Base-by-base conservation (phyloP, 1,284 basidiomycete species). In the Ustilago hordei region DNA sequence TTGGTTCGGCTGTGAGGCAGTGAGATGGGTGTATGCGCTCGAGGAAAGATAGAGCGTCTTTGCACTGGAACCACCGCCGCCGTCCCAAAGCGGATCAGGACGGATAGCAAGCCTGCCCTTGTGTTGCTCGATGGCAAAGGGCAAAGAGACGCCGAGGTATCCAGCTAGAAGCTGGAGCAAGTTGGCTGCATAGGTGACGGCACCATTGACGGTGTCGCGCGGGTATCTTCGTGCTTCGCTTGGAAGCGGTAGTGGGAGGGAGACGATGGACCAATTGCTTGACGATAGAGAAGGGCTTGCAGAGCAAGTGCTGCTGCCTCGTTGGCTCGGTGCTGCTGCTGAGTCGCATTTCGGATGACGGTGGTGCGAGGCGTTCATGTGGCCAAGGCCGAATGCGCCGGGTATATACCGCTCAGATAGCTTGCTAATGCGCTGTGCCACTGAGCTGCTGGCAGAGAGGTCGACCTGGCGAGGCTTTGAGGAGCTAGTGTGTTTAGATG, bases 71-170 rank as follows among this genome's bases (percentile, higher is more conserved):
- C 67, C 75, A 19, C 75, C 71, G 3, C 65, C 72, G 31, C 73
- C 69, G 13, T 75, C 64, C 79, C 79, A 82, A 28, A 82, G 79
- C 55, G 68, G 64, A 56, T 81, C 70, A 17, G 77, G 74, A 13
- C 69, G 56, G 34, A 81, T 69, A 17, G 69, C 59, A 11, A 67
- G 55, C 32, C 61, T 55, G 15, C 77, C 81, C 43, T 62, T 69
- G 55, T 77, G 67, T 53, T 69, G 64, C 35, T 63, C 71, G 9
- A 81, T 64, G 2, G 70, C 34, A 54, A 82, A 82, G 11, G 81
- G 81, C 60, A 82, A 50, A 17, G 68, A 34, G 8, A 82, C 58
- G 35, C 81, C 81, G n/a, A 81, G 75, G 32, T 80, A 80, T 9
- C 48, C 60, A 28, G 78, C 71, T 4, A 81, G 55, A 13, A 80